Base-by-base conservation (phyloP, 2,329 filamentous ascomycete genomes). In the Paramyrothecium roridum region DNA sequence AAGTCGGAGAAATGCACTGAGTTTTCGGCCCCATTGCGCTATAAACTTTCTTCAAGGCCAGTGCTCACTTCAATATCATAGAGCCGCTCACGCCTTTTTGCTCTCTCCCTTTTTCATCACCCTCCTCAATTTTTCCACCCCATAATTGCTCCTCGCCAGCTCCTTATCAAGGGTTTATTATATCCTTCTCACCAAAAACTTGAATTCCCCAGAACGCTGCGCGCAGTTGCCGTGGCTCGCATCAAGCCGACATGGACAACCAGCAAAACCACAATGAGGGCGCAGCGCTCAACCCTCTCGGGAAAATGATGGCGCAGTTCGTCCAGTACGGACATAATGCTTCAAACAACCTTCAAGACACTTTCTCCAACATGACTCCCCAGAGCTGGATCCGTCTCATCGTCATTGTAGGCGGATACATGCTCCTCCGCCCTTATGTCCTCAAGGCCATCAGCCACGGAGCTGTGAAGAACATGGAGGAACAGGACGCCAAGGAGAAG, bases 401-500 rank as follows among this genome's bases (percentile, higher is more conserved):
- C 61, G 80, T 85, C 61, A 82, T 91, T 58, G 82, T 91, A 20
- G 84, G 90, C 64, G 86, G 83, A 54, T 96, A 93, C 76, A 68
- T 86, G 60, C 80, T 95, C 52, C 65, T 91, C 22, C 85, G 91
- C 1, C 90, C 90, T 0, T 91, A 91, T 69, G 71, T 93, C 52
- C 79, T 93, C 65, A 88, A 87, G 66, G 72, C 85, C 40, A 85
- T 85, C 63, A 83, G 80, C 57, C 84, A 82, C 64, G 73, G 80
- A 59, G 85, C 90, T 66, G 82, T 86, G 69, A 80, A 80, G 65
- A 79, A 87, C 67, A 78, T 89, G 66, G 85, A 87, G 63, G 79
- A 86, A 64, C 80, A 83, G 59, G 77, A 79, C 10, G 73, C 67
- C 52, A 74, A 74, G 22, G 67, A 81, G 65, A 78, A 86, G 68